Evolutionary conservation across 148 eudicot species (phyloP), one percentile per base, ranked within the genome.

Genomic region (Mesembryanthemum crystallinum): DNA sequence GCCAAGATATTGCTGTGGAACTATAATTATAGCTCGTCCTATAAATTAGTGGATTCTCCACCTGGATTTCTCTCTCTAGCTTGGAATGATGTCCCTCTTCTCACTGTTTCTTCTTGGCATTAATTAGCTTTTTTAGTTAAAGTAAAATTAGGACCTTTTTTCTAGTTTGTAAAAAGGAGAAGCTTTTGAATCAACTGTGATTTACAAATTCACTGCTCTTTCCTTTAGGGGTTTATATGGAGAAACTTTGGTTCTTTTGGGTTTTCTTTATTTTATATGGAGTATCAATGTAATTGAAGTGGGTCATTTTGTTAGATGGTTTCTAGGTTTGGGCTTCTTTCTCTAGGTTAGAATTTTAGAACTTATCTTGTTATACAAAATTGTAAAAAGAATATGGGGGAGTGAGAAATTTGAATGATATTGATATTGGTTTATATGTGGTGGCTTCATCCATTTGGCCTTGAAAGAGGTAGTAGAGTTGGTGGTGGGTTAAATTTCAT

Each of bases 61-160:
- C 85, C 89, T 63, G 94, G 94, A 28, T 92, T 94, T 75, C 84
- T 95, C 1, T 92, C 94, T 20, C 83, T 95, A 7, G 91, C 91
- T 47, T 95, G 98, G 98, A 88, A 89, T 35, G 84, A 87, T 80
- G 87, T 89, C 25, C 87, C 89, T 43, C 78, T 95, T 4, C 86
- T 95, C 65, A 87, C 94, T 67, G 88, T 95, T 71, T 95, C 98
- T 20, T 88, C 97, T 17, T 95, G 98, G 98, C 89, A 77, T 79
- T 94, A 79, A 81, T 78, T 65, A 12, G 35, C 52, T 47, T 28
- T 59, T 24, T 69, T 0, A 0, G 47, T 2, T 24, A 8, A 52
- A 18, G 5, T 52, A 2, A 52, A 20, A 52, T 24, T 21, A 20
- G 2, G 6, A 54, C 11, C n/a, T 29, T 4, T 64, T 27, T 10